Evolutionary conservation across 257 asterid species (phyloP).

Genomic region (Capsicum baccatum): DNA sequence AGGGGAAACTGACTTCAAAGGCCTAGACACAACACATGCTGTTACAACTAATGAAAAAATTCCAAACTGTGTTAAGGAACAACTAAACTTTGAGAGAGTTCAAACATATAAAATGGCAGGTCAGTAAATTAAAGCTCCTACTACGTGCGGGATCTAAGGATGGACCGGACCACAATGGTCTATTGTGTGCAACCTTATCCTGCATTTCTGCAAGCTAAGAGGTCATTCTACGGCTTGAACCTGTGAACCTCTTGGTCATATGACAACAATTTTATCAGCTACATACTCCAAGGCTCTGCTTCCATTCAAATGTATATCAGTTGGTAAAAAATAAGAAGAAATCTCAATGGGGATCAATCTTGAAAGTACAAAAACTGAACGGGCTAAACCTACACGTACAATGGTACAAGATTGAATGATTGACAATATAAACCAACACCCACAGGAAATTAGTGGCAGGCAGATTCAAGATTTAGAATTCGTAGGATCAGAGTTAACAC

Average conservation of each 20-base stretch:
- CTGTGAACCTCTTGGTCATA: too few relatives aligned
- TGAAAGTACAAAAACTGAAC: background rate
- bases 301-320: background rate
- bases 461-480: background rate
- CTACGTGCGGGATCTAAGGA: too few relatives aligned
- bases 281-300: too few relatives aligned
- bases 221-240: too few relatives aligned
- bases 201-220: too few relatives aligned
- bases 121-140: too few relatives aligned
- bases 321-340: background rate
- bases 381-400: background rate
- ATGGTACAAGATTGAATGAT: background rate
- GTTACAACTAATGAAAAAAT: background rate
- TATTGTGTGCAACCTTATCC: too few relatives aligned
- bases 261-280: too few relatives aligned
- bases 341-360: background rate
- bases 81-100: background rate
- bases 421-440: background rate
- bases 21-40: background rate
- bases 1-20: background rate
- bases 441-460: background rate
- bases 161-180: too few relatives aligned
- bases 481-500: background rate
- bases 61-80: background rate
- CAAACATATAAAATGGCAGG: background rate